Base-by-base conservation (phyloP, 495 filamentous ascomycete species). In the Lophiostoma macrostomum region DNA sequence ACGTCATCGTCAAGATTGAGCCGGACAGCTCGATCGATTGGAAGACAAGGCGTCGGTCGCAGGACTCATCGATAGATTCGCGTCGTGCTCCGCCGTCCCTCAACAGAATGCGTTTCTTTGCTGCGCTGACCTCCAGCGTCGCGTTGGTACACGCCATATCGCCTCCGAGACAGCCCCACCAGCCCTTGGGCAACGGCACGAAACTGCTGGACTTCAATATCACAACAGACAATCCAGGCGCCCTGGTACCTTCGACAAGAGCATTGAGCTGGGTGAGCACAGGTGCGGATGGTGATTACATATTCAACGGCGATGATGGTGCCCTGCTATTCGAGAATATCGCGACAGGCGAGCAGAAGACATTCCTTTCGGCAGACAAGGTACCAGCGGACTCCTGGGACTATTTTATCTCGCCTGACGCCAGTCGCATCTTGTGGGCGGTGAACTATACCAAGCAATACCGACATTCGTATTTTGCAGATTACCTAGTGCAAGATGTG, bases 401-500 rank as follows among this genome's bases (percentile, higher is more conserved):
- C 16, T 73, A 68, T 54, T 64, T 50, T 6, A 74, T 74, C 35
- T 69, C 69, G 42, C 69, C 72, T 0, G 74, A 76, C 46, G 60
- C 66, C 2, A 67, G 68, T n/a, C 69, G 74, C 50, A 71, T 82
- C 2, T 62, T 82, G 6, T 64, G 56, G 56, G 43, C 60, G 14
- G 46, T 60, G 19, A 64, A 81, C 54, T 72, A 75, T 50, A 80
- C 74, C 5, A 79, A 80, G 57, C 71, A 76, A 58, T 81, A 82
- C 52, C 73, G 80, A 4, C 64, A 81, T 64, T 79, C 77, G 22
- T 81, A 74, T 54, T 77, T 77, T 42, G 75, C 78, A n/a, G 70
- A 79, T 61, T 81, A 81, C 60, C 70, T 74, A 1, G 59, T 82
- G 6, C 72, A 74, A 22, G 76, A 80, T 43, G 67, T 77, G 8